Evolutionary conservation across 2,329 filamentous ascomycete genomes (phyloP).

Genomic region (Alternaria consortialis): DNA sequence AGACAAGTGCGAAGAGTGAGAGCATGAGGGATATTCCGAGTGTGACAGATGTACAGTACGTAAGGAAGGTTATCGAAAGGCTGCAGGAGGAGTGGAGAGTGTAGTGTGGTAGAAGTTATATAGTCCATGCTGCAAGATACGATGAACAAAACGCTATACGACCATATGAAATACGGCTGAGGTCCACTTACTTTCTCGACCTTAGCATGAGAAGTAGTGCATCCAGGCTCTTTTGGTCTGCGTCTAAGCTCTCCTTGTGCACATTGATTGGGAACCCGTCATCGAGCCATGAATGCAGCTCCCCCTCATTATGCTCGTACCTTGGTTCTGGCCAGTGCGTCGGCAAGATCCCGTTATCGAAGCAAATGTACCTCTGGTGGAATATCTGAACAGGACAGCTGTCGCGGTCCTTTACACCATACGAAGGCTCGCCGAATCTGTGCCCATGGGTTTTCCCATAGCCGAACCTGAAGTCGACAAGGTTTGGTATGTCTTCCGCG

Average conservation of each 20-base stretch:
- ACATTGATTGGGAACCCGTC: background rate
- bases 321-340: background rate
- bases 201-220: background rate
- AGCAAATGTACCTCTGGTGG: background rate
- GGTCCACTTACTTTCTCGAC: background rate
- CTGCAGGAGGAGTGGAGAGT: slow-evolving; percentile 21
- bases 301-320: background rate
- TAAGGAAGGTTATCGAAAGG: slow-evolving; percentile 27
- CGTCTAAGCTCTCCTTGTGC: background rate
- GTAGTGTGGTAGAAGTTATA: background rate
- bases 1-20: slow-evolving; percentile 26
- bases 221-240: background rate
- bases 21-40: slow-evolving; percentile 19
- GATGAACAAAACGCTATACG: too few species aligned
- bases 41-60: slow-evolving; percentile 24
- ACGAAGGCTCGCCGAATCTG: too few species aligned
- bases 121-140: too few species aligned
- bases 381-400: background rate
- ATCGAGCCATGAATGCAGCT: background rate
- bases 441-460: background rate
- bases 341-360: background rate
- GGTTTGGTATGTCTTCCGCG: background rate
- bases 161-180: too few species aligned
- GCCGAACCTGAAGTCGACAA: background rate
- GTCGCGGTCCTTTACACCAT: background rate